Evolutionary conservation across 2,329 filamentous ascomycete species (phyloP), one percentile per base, ranked within the genome.

Genomic region (Colletotrichum simmondsii): DNA sequence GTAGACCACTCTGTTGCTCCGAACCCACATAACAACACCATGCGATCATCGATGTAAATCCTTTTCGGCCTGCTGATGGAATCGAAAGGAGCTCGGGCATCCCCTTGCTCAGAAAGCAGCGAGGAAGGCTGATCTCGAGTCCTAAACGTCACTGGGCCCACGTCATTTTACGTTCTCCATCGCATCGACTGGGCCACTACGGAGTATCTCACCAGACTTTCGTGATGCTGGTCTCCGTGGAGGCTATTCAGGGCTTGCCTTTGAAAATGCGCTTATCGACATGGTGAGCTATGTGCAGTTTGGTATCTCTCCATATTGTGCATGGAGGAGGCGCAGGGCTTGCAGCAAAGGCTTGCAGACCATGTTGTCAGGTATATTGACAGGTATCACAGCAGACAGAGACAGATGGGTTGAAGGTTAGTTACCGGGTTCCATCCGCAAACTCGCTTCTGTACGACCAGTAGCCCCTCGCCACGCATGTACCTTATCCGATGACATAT

Each of bases 111-210:
- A 64, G 26, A 64, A 46, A 53, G 53, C 69, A 37, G 53, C 69
- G 65, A 61, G 52, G 19, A 59, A 59, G 53, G 52, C 65, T 42
- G 58, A 64, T 54, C 65, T 65, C 42, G 54, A 65, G 53, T 53
- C 24, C 65, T 24, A 54, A 68, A 72, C 69, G 65, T 64, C 58
- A 72, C 69, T 57, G 42, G 46, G 59, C 59, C 69, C 69, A 68
- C 42, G 22, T 35, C 6, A 80, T 76, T 57, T 76, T 77, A 30
- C 75, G 5, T 76, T 72, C 30, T 76, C 71, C 37, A 77, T 71
- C 22, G 76, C 35, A 35, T 22, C 42, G 64, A 49, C 24, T 49
- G 57, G 26, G 30, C 52, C 57, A 24, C 14, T 46, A 3, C 24
- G 2, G 24, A 2, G 24, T 26, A n/a, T 61, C 52, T 53, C 32